Conservation (phyloP, 192 early-diverging fungal species). For the Fimicolochytrium jonesii region DNA sequence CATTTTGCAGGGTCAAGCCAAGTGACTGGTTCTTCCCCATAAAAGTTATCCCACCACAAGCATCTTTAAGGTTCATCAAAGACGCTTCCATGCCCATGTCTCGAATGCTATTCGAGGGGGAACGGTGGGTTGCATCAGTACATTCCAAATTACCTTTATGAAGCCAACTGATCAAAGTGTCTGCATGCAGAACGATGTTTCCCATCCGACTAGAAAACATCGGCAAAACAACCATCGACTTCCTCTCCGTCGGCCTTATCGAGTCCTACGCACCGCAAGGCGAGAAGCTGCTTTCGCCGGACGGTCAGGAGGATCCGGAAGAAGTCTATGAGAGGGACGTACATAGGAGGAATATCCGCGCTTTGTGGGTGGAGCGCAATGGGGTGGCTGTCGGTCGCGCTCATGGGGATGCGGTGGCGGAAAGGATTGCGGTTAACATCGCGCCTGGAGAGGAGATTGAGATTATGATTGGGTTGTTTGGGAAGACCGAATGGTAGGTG, state of each 20-base stretch:
- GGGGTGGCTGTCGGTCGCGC: slow-evolving; percentile 4
- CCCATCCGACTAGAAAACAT: slow-evolving; percentile 70
- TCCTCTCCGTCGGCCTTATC: slow-evolving; percentile 48
- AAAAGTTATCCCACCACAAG: slow-evolving; percentile 61
- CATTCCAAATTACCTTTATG: neutral
- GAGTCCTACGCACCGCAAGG: slow-evolving; percentile 39
- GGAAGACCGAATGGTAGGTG: slow-evolving; percentile 67
- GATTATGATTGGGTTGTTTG: slow-evolving; percentile 65
- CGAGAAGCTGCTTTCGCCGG: slow-evolving; percentile 52
- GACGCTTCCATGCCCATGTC: neutral
- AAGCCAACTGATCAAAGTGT: neutral
- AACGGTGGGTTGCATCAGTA: slow-evolving; percentile 47
- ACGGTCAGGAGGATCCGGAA: slow-evolving; percentile 49
- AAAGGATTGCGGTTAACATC: slow-evolving; percentile 40
- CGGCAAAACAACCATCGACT: slow-evolving; percentile 66
- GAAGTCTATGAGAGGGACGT: slow-evolving; percentile 77
- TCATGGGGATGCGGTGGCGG: slow-evolving; percentile 19
- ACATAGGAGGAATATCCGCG: slow-evolving; percentile 45
- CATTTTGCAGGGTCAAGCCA: no score
- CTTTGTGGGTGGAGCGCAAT: slow-evolving; percentile 41
- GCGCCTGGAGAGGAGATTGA: slow-evolving; percentile 45
- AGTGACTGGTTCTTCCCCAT: slow-evolving; percentile 49
- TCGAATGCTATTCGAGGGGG: slow-evolving; percentile 77
- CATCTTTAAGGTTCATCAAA: slow-evolving; percentile 49
- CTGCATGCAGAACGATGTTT: slow-evolving; percentile 49